phyloP scores from a whole-genome alignment of 208 protist genomes.

The Crithidia thermophila region DNA sequence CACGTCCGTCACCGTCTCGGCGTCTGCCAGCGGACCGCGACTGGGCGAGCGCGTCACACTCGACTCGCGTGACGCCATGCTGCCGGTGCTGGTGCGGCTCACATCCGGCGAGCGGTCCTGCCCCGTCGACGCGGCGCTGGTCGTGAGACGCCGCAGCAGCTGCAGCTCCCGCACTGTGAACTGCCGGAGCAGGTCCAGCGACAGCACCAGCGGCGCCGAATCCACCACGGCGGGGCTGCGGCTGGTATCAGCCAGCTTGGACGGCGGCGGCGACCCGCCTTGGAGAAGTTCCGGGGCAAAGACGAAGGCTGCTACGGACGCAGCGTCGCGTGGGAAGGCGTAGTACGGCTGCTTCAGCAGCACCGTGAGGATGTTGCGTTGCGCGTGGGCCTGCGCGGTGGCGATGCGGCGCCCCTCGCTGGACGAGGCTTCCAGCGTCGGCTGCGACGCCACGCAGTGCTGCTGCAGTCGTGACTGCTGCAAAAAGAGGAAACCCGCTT shows the following conservation, averaged over 20 bases:
- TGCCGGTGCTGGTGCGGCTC: slow-evolving; percentile 14
- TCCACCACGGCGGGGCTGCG: not conserved
- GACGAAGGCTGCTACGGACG: slow-evolving; percentile 24
- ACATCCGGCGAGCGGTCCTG: slow-evolving; percentile 27
- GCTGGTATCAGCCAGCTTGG: not conserved
- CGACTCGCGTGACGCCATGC: slow-evolving; percentile 38
- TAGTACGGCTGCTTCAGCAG: slow-evolving; percentile 20
- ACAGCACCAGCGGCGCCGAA: slow-evolving; percentile 23
- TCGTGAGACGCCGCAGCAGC: slow-evolving; percentile 44
- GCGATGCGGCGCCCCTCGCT: slow-evolving; percentile 22
- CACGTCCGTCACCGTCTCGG: slow-evolving; percentile 35
- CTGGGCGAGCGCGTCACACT: slow-evolving; percentile 42
- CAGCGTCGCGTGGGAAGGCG: slow-evolving; percentile 25
- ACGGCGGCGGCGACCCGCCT: not conserved
- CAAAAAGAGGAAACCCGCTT: slow-evolving; percentile 48
- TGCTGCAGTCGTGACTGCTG: slow-evolving; percentile 24
- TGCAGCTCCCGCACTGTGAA: slow-evolving; percentile 69
- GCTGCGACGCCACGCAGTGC: slow-evolving; percentile 22
- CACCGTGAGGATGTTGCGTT: slow-evolving; percentile 25
- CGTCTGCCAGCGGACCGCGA: slow-evolving; percentile 29
- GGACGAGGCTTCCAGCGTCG: not conserved
- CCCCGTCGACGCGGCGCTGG: not conserved
- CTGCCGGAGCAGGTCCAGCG: slow-evolving; percentile 57
- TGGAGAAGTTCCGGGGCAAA: slow-evolving; percentile 28
- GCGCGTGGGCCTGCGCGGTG: slow-evolving; percentile 18